Percentiles rank a stretch among this genome's conserved stretches.
These are phyloP conservation scores for Ophioceras dolichostomum DNA, from an alignment of 2,329 filamentous ascomycete species.

Conservation along the genomic window DNA sequence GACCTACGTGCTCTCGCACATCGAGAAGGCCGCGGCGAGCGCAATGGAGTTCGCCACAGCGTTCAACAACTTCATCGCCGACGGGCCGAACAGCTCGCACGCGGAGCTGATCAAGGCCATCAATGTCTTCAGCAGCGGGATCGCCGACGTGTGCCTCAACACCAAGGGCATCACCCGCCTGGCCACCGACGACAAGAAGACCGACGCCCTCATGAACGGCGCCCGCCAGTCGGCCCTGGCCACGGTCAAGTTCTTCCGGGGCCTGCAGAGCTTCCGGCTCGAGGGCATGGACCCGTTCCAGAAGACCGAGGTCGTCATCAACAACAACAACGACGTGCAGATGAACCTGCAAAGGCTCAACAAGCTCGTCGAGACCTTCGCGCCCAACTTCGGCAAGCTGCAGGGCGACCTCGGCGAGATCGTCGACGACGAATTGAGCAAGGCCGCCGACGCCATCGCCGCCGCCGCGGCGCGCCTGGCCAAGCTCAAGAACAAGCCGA, in stretches of 20 bases:
- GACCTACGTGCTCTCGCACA: conserved; percentile 87
- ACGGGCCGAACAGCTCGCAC: conserved; percentile 83
- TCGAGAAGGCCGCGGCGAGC: conserved; percentile 89
- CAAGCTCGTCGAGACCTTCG: conserved; percentile 85
- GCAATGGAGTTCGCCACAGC: conserved; percentile 96
- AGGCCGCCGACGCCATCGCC: conserved; percentile 90
- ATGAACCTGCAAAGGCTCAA: conserved; percentile 87
- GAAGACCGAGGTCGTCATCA: conserved; percentile 95
- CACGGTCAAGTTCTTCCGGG: conserved; percentile 90
- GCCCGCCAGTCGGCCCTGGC: conserved; percentile 76
- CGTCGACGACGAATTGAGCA: conserved; percentile 82
- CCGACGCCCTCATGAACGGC: conserved; percentile 70
- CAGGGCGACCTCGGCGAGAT: conserved; percentile 90
- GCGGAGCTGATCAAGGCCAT: conserved; percentile 81
- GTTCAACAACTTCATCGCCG: conserved; percentile 97
- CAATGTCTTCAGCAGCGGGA: conserved; percentile 77
- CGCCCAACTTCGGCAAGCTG: conserved; percentile 75
- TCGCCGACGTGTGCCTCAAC: conserved; percentile 90
- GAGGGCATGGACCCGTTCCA: conserved; percentile 82
- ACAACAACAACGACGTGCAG: conserved; percentile 92
- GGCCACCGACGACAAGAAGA: conserved; percentile 90
- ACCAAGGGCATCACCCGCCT: conserved; percentile 90
- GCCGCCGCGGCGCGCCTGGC: conserved; percentile 80
- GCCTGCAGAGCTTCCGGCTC: conserved; percentile 83
- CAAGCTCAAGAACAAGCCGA: conserved; percentile 92